Conservation (phyloP, 164 flowering plant species). For the Macadamia integrifolia region DNA sequence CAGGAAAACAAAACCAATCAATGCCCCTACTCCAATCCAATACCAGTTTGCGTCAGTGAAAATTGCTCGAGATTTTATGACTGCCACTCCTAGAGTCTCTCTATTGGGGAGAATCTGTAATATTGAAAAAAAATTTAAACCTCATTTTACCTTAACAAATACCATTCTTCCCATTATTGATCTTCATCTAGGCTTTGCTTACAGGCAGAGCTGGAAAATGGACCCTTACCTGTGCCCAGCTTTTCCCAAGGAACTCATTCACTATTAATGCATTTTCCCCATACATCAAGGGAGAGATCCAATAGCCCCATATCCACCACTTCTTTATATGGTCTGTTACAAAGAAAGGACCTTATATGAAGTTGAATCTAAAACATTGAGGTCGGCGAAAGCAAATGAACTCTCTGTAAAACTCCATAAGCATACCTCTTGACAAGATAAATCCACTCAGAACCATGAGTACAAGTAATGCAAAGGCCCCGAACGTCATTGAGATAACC, state of each 20-base stretch:
- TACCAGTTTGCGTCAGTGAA: conserved; percentile 30
- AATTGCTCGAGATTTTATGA: conserved; percentile 25
- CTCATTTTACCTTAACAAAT: background rate
- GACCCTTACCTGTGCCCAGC: conserved; percentile 37
- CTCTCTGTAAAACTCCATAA: too few relatives aligned
- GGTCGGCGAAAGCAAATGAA: too few relatives aligned
- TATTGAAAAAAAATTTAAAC: background rate
- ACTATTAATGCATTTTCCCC: conserved; percentile 41
- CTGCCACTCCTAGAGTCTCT: conserved; percentile 21
- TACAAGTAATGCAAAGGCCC: conserved; percentile 32
- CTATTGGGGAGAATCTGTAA: conserved; percentile 16
- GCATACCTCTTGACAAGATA: conserved; percentile 42
- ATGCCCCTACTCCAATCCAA: conserved; percentile 38
- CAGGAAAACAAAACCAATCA: conserved; percentile 20
- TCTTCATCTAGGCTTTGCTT: background rate
- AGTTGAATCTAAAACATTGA: too few relatives aligned
- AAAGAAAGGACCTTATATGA: too few relatives aligned
- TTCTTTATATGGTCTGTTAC: conserved; percentile 39
- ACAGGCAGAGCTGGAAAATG: background rate
- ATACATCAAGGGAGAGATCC: conserved; percentile 54
- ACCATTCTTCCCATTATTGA: too few relatives aligned
- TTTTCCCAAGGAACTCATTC: conserved; percentile 44
- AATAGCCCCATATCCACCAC: conserved; percentile 64
- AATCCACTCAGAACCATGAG: conserved; percentile 42
- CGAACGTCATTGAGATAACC: conserved; percentile 49